Base-by-base conservation (phyloP, 225 moss, liverwort and hornwort species). In the Sphagnum contortum region DNA sequence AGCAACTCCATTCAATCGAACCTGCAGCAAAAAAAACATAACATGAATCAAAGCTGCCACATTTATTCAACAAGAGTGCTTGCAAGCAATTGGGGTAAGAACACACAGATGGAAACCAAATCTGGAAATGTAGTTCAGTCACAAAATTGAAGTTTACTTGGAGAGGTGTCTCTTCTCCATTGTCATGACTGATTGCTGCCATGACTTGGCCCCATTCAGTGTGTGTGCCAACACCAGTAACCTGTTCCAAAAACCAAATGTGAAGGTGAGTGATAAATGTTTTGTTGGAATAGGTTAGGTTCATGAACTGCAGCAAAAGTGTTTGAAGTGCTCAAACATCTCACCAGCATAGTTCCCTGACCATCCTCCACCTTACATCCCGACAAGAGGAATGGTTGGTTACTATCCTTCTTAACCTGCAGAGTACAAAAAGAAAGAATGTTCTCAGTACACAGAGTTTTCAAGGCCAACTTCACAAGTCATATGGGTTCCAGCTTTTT, bases 361-460 rank as follows among this genome's bases (percentile, higher is more conserved):
- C 95, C 95, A 45, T 92, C 92, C 2, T 72, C 67, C 3, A 92
- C 86, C 58, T 95, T 92, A 68, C 92, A 92, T 44, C 95, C 95
- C 29, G 88, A 88, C 9, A 95, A 12, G 49, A 95, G 48, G 63
- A 95, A 95, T 0, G 95, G 95, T 29, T 79, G 69, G 7, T 71
- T 51, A 55, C 55, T 64, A 51, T 92, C 95, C 73, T 95, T 95
- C 64, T 74, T 79, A 50, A 86, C 78, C 84, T 85, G 78, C 55
- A 63, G 47, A 49, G 29, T 0, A 29, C 29, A 0, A 29, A 29
- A 29, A 29, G 29, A 29, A 29, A 29, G 29, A 0, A 29, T 29
- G 29, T 29, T 29, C 29, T 29, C 29, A 29, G 29, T 29, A 29
- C 29, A 29, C 29, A 29, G 29, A 29, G 29, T 29, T 29, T 0